A percentile compares a stretch with the other conserved stretches of the same genome.
Evolutionary conservation across 306 rosid species (phyloP).

Genomic region (Vachellia collinsii): DNA sequence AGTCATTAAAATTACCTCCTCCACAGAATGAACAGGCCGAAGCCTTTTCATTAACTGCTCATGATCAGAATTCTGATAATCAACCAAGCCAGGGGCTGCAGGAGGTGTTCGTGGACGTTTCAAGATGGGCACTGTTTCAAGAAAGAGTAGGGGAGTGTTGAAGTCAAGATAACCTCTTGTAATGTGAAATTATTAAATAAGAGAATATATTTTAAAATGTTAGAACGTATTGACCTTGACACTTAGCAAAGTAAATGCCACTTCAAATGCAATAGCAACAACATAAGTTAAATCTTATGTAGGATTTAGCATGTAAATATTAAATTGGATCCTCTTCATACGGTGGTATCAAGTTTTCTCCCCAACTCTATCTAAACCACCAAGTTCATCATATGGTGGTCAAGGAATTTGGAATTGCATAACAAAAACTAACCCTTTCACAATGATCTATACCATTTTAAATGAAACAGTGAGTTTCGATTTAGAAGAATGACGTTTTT

Average conservation of each 20-base stretch:
- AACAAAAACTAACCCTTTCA: not conserved
- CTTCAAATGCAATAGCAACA: conserved; percentile 11
- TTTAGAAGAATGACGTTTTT: not conserved
- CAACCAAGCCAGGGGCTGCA: conserved; percentile 67
- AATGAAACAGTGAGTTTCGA: not conserved
- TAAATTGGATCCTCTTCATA: not conserved
- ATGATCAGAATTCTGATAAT: conserved; percentile 70
- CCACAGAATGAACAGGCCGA: conserved; percentile 66
- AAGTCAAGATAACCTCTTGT: conserved; percentile 8
- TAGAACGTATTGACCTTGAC: conserved; percentile 13
- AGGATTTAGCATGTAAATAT: conserved; percentile 3
- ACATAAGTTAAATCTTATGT: conserved; percentile 4
- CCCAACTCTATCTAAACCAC: not conserved
- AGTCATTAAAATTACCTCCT: conserved; percentile 60
- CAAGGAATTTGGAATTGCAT: not conserved
- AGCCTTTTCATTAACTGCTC: conserved; percentile 75
- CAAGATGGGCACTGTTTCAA: conserved; percentile 64
- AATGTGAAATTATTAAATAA: conserved; percentile 23
- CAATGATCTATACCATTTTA: not conserved
- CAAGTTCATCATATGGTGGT: not conserved
- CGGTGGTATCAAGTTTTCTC: not conserved
- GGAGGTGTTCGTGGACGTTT: conserved; percentile 84
- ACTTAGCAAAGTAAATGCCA: not conserved
- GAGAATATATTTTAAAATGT: conserved; percentile 8
- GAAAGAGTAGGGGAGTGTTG: conserved; percentile 11